Conservation (phyloP, 768 basidiomycete genomes). For the Lactarius hatsudake region DNA sequence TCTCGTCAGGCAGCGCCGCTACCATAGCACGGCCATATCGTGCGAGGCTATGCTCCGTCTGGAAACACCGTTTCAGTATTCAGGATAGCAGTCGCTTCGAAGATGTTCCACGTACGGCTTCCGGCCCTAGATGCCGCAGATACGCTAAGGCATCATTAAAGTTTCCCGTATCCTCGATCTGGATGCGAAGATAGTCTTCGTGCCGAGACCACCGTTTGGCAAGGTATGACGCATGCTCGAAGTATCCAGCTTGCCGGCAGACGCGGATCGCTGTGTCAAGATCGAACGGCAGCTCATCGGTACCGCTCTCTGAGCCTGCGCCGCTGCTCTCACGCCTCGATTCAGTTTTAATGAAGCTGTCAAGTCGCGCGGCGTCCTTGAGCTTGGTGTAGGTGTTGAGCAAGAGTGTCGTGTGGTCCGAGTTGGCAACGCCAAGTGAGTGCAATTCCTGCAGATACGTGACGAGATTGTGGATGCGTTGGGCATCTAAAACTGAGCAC, state of each 20-base stretch:
- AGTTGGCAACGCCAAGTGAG: slow-evolving; percentile 82
- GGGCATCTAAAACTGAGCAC: slow-evolving; percentile 87
- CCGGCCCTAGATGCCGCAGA: slow-evolving; percentile 72
- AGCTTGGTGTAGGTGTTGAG: slow-evolving; percentile 98
- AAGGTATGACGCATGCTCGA: slow-evolving; percentile 90
- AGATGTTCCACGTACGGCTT: slow-evolving; percentile 55
- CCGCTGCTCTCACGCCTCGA: slow-evolving; percentile 46
- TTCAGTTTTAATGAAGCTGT: slow-evolving; percentile 90
- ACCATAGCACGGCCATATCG: slow-evolving; percentile 88
- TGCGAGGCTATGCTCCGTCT: slow-evolving; percentile 86
- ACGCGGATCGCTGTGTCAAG: slow-evolving; percentile 96
- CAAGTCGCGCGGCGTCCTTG: slow-evolving; percentile 83
- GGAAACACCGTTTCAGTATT: not conserved
- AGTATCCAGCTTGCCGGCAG: slow-evolving; percentile 94
- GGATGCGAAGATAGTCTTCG: slow-evolving; percentile 90
- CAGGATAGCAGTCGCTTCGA: not conserved
- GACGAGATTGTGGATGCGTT: slow-evolving; percentile 91
- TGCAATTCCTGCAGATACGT: slow-evolving; percentile 96
- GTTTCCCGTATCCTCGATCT: slow-evolving; percentile 88
- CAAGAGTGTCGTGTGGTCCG: slow-evolving; percentile 94
- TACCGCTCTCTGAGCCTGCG: slow-evolving; percentile 46
- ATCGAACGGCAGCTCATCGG: slow-evolving; percentile 86
- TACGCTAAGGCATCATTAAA: slow-evolving; percentile 80
- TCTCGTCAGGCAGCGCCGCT: slow-evolving; percentile 77
- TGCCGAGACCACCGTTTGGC: slow-evolving; percentile 89